These are phyloP conservation scores for Diatrype stigma DNA, from an alignment of 2,329 filamentous ascomycete species.

Conservation along the genomic window DNA sequence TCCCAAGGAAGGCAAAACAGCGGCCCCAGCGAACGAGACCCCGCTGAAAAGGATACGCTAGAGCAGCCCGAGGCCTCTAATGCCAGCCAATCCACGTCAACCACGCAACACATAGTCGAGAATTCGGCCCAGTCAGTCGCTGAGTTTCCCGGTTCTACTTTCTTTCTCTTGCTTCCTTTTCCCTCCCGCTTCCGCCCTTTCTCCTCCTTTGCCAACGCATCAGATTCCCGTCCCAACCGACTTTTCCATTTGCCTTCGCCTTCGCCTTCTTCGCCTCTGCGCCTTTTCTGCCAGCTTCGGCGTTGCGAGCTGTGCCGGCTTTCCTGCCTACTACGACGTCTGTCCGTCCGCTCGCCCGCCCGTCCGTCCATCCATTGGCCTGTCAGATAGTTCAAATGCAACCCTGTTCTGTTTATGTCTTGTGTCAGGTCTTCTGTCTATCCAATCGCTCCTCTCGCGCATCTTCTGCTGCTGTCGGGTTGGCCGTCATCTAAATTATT, in stretches of 20 bases:
- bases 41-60: constrained; percentile 5
- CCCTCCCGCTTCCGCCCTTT: background rate
- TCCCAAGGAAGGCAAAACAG: too few relatives aligned
- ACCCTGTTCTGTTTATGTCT: background rate
- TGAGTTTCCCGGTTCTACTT: constrained; percentile 5
- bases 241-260: background rate
- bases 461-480: background rate
- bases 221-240: background rate
- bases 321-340: too few relatives aligned
- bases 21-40: background rate
- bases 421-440: background rate
- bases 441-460: background rate
- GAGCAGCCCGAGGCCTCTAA: background rate
- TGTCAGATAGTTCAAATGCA: background rate
- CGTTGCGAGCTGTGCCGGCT: too few relatives aligned
- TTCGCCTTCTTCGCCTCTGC: too few relatives aligned
- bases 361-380: background rate
- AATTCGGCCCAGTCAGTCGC: constrained; percentile 17
- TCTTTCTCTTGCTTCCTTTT: background rate
- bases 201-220: constrained; percentile 11
- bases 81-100: constrained; percentile 26
- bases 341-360: background rate
- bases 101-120: constrained; percentile 22
- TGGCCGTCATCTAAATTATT: background rate
- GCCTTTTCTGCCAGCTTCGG: too few relatives aligned